Base-by-base conservation (phyloP, 352 stramenopile genomes). In the Pythium utonaiense region DNA sequence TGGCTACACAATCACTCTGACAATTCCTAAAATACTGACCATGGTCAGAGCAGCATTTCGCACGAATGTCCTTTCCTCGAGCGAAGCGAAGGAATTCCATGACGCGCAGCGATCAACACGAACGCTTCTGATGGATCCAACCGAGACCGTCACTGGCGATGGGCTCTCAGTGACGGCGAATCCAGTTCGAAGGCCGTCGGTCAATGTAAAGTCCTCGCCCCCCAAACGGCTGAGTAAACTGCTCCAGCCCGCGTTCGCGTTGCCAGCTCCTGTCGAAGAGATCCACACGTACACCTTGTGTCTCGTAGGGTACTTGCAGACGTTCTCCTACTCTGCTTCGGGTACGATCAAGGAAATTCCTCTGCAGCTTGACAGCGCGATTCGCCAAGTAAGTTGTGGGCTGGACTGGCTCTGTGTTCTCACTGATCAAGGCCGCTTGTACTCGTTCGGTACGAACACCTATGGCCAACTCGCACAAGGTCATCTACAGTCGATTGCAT, bases 381-480 rank as follows among this genome's bases (percentile, higher is more conserved):
- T 91, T 41, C 27, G 62, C 9, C 70, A 85, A 10, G 64, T 80
- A 28, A 75, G 65, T 47, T 83, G 73, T 41, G 78, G 78, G 2
- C 57, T 70, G 6, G 70, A 82, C 22, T 91, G 78, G 78, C 53
- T 75, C 36, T 80, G 69, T 47, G 22, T 88, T 8, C 60, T 89
- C 2, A 78, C 74, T 13, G 70, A 80, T 21, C 62, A 69, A 30
- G 76, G 76, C 3, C 67, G 62, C n/a, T 69, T 68, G 5, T 91
- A 73, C 49, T 80, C 75, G 3, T 79, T 80, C 13, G 81, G 78
- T 0, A 71, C 63, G 58, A 88, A 88, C 40, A 71, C 66, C 2
- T 84, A 85, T 38, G 81, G 78, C 0, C 81, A 91, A 40, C 69
- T 89, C n/a, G 78, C 70, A 0, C 81, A 88, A 31, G 70, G 69